Evolutionary conservation across 495 filamentous ascomycete genomes (phyloP).

Genomic region (Aspergillus homomorphus): DNA sequence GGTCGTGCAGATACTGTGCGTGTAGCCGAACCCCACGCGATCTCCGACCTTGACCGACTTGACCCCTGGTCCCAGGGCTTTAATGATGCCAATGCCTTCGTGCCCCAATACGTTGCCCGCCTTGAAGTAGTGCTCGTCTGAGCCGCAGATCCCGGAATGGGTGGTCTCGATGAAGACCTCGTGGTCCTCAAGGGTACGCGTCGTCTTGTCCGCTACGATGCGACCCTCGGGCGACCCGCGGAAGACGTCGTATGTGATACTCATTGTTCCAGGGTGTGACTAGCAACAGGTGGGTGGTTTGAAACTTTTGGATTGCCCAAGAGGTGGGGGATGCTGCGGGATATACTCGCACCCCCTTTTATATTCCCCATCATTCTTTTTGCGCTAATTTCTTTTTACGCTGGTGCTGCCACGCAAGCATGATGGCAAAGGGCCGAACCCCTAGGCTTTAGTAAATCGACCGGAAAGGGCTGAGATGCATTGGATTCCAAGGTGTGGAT

Average conservation of each 20-base stretch:
- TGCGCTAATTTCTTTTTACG: no score
- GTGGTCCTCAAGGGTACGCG: constrained; percentile 13
- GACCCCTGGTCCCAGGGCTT: constrained; percentile 4
- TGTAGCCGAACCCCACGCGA: constrained; percentile 20
- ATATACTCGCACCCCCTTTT: no score
- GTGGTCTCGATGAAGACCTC: constrained; percentile 14
- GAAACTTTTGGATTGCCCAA: no score
- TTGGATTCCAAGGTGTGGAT: no score
- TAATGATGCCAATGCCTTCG: constrained; percentile 19
- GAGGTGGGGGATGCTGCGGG: no score
- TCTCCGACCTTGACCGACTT: constrained; percentile 15
- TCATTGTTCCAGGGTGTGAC: not conserved
- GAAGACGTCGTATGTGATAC: constrained; percentile 14
- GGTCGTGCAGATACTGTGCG: constrained; percentile 21
- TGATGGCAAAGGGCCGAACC: no score
- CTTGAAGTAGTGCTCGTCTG: constrained; percentile 15
- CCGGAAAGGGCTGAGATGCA: no score
- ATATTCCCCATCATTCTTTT: no score
- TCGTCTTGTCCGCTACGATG: constrained; percentile 7
- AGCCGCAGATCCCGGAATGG: constrained; percentile 19
- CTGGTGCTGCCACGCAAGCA: no score
- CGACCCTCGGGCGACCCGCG: constrained; percentile 11
- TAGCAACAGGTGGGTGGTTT: no score
- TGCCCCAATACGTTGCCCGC: constrained; percentile 15
- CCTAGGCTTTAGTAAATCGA: no score